Evolutionary conservation across 805 yeast species (phyloP).

Genomic region (Maudiozyma saulgeensis): DNA sequence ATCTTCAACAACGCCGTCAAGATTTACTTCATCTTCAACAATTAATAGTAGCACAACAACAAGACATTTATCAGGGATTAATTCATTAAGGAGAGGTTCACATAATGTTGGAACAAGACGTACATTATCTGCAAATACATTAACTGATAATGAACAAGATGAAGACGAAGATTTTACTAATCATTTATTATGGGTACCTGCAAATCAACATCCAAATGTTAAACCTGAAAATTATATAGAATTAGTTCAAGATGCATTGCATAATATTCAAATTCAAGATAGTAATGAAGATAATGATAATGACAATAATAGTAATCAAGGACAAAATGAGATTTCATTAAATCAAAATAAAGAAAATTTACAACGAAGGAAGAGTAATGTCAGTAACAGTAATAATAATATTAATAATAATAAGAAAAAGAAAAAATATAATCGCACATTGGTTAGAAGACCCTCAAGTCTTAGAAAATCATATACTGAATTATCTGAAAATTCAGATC

Average conservation of each 20-base stretch:
- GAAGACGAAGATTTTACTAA: conserved; percentile 25
- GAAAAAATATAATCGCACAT: conserved; percentile 9
- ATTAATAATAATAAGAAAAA: not conserved
- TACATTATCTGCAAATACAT: not conserved
- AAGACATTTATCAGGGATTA: conserved; percentile 20
- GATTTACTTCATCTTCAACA: not conserved
- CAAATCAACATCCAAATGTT: conserved; percentile 85
- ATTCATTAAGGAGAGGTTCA: conserved; percentile 17
- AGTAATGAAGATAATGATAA: too few relatives aligned
- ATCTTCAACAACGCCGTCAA: not conserved
- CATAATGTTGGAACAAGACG: conserved; percentile 3
- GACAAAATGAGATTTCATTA: not conserved
- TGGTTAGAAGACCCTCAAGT: conserved; percentile 28
- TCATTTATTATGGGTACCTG: conserved; percentile 87
- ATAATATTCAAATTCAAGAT: conserved; percentile 20
- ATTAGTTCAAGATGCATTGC: conserved; percentile 43
- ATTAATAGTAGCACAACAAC: not conserved
- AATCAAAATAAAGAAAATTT: not conserved
- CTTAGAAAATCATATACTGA: conserved; percentile 28
- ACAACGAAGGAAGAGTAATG: not conserved
- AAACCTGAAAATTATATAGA: conserved; percentile 78
- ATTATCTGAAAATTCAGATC: conserved; percentile 24
- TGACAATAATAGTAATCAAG: conserved; percentile 3
- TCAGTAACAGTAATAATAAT: too few relatives aligned
- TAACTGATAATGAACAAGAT: not conserved